Evolutionary conservation across 2,329 filamentous ascomycete species (phyloP), one percentile per base, ranked within the genome.

Genomic region (Claviceps sp.): DNA sequence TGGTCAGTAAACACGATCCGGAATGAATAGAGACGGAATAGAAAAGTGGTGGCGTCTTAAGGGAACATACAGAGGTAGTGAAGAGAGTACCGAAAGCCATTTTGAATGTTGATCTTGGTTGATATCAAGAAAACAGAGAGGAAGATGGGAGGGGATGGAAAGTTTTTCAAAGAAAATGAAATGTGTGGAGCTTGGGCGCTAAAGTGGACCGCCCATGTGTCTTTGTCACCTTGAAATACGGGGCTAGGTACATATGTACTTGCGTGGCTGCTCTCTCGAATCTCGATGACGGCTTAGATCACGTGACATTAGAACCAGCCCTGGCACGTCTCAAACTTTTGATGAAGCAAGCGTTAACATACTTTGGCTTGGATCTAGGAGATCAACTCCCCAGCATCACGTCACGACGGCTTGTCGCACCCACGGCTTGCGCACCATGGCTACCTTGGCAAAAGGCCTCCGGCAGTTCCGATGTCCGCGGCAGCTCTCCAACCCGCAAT

Each of bases 51-150:
- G 10, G 8, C 30, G 30, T 34, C n/a, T 24, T 50, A 6, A 34
- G 22, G 41, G 52, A 55, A 49, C 71, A 63, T 84, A 95, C 91
- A 75, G 81, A 70, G 72, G 80, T 82, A 70, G 85, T 87, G 82
- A 93, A 97, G 68, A 98, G 82, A 80, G 95, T 98, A 77, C 93
- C 93, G 81, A 98, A 97, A 70, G 87, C 80, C 86, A 95, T 94
- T 72, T 80, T 88, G 76, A 70, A 66, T 67, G 64, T 60, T 58
- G 26, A 51, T 50, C 26, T 44, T 26, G 26, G 57, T 56, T 54
- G 54, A 55, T 34, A 11, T 43, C 16, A 49, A 45, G 54, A 30
- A 50, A 54, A 37, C 45, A 34, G 50, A 38, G 22, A 44, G n/a
- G 14, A 10, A 30, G 16, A 45, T 38, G 41, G 50, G 58, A 55